Evolutionary conservation across 1,284 basidiomycete genomes (phyloP).

Genomic region (Xanthoconium separans): DNA sequence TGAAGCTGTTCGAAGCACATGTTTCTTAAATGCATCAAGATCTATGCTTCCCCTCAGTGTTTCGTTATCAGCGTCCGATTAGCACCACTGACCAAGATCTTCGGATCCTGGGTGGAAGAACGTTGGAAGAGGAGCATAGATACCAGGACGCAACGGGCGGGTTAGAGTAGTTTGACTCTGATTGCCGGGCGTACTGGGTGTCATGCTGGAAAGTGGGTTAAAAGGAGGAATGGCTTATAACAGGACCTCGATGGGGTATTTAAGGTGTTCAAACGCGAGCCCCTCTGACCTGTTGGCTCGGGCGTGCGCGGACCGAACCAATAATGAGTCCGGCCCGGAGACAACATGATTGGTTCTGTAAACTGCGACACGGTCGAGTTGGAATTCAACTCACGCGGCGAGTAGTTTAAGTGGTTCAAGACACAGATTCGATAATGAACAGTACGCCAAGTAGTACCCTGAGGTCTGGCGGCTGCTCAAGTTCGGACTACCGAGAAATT

Average conservation of each 20-base stretch:
- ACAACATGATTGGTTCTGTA: background rate
- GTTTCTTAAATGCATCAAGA: conserved; percentile 67
- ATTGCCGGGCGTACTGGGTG: conserved; percentile 34
- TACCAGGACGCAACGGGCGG: conserved; percentile 70
- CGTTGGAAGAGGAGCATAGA: conserved; percentile 84
- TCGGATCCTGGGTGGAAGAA: conserved; percentile 79
- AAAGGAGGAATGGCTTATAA: background rate
- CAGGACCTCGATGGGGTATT: conserved; percentile 6
- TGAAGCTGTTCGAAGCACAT: conserved; percentile 67
- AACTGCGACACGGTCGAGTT: background rate
- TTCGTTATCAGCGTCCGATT: background rate
- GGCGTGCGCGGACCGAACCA: conserved; percentile 14
- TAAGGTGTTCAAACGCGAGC: background rate
- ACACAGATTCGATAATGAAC: too few species aligned
- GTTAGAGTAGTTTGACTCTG: conserved; percentile 16
- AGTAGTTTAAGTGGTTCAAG: too few species aligned
- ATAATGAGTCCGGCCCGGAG: conserved; percentile 5
- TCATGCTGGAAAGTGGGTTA: conserved; percentile 17
- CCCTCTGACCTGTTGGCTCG: background rate
- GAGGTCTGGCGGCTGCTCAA: too few species aligned
- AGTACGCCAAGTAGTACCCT: too few species aligned
- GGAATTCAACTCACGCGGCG: background rate
- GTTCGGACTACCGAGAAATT: too few species aligned
- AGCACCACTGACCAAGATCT: conserved; percentile 66
- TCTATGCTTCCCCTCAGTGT: conserved; percentile 46